These are phyloP conservation scores for Fragaria vesca DNA, from an alignment of 306 rosid species.

Conservation along the genomic window DNA sequence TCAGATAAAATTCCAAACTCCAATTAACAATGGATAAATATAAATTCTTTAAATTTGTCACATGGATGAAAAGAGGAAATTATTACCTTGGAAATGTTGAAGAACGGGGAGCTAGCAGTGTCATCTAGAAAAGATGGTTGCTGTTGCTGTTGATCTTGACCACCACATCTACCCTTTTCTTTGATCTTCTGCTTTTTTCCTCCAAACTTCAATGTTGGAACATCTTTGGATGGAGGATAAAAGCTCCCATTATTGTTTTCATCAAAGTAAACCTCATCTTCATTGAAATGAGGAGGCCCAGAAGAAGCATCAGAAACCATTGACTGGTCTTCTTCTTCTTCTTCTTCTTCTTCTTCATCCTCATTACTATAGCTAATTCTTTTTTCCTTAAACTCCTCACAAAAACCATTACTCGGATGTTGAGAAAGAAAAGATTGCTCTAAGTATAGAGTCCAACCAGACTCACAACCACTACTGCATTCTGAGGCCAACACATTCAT, in stretches of 20 bases:
- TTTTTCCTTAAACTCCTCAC: constrained; percentile 25
- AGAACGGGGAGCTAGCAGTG: constrained; percentile 84
- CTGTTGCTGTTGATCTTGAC: constrained; percentile 30
- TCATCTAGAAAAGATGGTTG: constrained; percentile 65
- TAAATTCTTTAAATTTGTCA: too few species aligned
- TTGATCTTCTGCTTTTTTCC: constrained; percentile 47
- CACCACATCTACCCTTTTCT: constrained; percentile 29
- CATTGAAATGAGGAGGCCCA: constrained; percentile 88
- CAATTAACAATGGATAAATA: background rate
- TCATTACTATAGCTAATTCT: constrained; percentile 20
- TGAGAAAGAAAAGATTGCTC: constrained; percentile 60
- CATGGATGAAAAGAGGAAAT: background rate
- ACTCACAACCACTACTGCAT: constrained; percentile 81
- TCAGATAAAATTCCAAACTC: background rate
- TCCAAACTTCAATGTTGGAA: constrained; percentile 26
- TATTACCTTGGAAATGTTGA: constrained; percentile 59
- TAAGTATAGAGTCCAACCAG: constrained; percentile 95
- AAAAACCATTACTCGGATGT: constrained; percentile 37
- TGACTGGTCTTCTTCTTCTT: constrained; percentile 79
- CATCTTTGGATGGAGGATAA: constrained; percentile 40
- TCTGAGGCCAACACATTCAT: constrained; percentile 75
- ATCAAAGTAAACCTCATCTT: constrained; percentile 45
- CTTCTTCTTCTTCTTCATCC: constrained; percentile 20
- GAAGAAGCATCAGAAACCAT: constrained; percentile 99
- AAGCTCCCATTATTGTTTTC: constrained; percentile 35